Conservation (phyloP, 441 rosid species). For the Corymbia citriodora region DNA sequence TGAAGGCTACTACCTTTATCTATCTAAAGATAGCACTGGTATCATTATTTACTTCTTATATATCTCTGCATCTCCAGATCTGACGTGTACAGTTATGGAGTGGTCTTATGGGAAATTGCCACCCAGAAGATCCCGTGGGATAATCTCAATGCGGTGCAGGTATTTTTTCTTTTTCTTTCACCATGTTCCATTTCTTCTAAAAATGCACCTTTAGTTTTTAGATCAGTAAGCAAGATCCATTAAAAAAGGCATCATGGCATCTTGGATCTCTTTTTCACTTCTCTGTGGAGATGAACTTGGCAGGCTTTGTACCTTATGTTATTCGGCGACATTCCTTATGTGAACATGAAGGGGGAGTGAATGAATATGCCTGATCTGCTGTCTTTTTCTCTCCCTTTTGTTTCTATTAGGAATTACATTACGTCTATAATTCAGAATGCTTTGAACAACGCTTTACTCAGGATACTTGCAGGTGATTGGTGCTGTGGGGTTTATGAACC, state of each 20-base stretch:
- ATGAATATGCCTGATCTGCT: not conserved
- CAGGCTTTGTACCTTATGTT: not conserved
- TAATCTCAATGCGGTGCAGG: conserved; percentile 96
- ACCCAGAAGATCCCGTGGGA: conserved; percentile 98
- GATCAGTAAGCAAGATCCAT: not conserved
- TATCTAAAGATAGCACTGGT: not conserved
- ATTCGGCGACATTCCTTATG: not conserved
- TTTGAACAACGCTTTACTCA: conserved; percentile 17
- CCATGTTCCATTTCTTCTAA: not conserved
- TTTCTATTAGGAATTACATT: not conserved
- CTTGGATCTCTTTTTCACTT: not conserved
- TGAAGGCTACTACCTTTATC: not conserved
- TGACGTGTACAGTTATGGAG: conserved; percentile 88
- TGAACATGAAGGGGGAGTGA: not conserved
- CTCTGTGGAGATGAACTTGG: not conserved
- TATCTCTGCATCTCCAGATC: conserved; percentile 41
- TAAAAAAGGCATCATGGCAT: not conserved
- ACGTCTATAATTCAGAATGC: not conserved
- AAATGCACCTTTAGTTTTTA: not conserved
- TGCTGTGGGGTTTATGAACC: conserved; percentile 96
- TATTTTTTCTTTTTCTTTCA: conserved; percentile 11
- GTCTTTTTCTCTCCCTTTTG: not conserved
- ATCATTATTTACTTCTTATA: conserved; percentile 7
- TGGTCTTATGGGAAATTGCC: conserved; percentile 91
- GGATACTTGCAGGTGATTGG: conserved; percentile 76